These are phyloP conservation scores for Magnolia changhungtana DNA, from an alignment of 164 flowering plant species.

Conservation along the genomic window DNA sequence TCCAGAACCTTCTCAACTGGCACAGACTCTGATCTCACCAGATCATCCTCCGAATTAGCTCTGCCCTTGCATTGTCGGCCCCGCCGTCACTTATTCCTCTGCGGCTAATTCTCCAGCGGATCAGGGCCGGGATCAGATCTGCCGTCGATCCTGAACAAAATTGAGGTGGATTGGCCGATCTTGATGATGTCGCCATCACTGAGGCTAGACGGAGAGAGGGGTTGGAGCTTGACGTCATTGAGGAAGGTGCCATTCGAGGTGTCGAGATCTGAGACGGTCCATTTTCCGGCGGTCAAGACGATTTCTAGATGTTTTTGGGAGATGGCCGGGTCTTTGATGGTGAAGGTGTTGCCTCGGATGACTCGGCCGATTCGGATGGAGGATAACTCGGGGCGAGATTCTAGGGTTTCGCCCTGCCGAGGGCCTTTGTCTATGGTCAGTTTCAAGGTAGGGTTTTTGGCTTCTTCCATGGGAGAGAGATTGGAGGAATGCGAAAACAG, in stretches of 20 bases:
- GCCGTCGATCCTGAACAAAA: background rate
- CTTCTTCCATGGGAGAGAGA: background rate
- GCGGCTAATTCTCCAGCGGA: background rate
- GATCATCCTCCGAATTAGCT: background rate
- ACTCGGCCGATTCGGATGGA: conserved; percentile 9
- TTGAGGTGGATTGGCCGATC: conserved; percentile 1
- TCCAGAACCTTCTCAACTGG: background rate
- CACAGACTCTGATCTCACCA: background rate
- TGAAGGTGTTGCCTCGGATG: conserved; percentile 9
- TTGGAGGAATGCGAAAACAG: background rate
- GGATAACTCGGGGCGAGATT: background rate
- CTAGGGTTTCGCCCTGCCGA: conserved; percentile 6
- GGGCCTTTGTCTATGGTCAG: conserved; percentile 11
- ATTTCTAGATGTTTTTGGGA: conserved; percentile 10
- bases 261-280: conserved; percentile 10
- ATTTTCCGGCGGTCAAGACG: background rate
- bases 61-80: background rate
- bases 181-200: conserved; percentile 12
- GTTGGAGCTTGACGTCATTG: background rate
- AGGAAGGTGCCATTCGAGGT: conserved; percentile 14
- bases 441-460: background rate
- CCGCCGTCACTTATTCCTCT: background rate
- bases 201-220: conserved; percentile 1
- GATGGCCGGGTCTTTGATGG: conserved; percentile 10
- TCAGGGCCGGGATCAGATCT: background rate